Evolutionary conservation across 805 yeast species (phyloP), one percentile per base, ranked within the genome.

Genomic region (Saccharomycopsis sp.): DNA sequence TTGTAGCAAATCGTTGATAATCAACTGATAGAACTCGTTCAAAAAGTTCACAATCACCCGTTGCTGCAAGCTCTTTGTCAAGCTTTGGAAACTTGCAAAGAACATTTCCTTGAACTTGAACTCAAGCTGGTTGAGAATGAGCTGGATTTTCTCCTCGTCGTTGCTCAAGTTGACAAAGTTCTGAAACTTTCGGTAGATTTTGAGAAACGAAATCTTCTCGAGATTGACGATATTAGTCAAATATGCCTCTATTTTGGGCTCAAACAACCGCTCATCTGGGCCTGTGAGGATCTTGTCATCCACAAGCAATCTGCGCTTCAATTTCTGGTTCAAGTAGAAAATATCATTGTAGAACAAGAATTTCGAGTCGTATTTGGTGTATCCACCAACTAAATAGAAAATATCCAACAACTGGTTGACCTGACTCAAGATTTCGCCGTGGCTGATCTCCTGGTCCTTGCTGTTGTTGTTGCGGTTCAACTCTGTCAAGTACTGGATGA

Each of bases 51-150:
- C 48, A 5, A 61, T 44, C 12, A 61, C 53, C 16, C 56, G 46
- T 18, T 58, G 55, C 41, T 56, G 51, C 24, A 61, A 40, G 15
- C 50, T 52, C 9, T 24, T 53, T 7, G 59, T 34, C 41, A 61
- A 55, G 3, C 50, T 52, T 20, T 56, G 55, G 41, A 61, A 61
- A 12, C 61, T 52, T n/a, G 61, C 48, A 40, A 60, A 60, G 44
- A 61, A 61, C 34, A 61, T 59, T 46, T 61, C 63, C 48, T 61
- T 58, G 51, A 61, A 61, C 46, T 61, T 61, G 41, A 61, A 61
- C 41, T 61, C 63, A 14, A 61, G 44, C 40, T 58, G 63, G 20
- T 55, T 58, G 24, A 61, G 54, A 16, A 61, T 54, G 2, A 54
- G 29, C 15, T 24, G 18, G 40, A 47, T 56, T 15, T 56, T 52